Evolutionary conservation across 257 asterid genomes (phyloP).

Genomic region (Solanum phureja): DNA sequence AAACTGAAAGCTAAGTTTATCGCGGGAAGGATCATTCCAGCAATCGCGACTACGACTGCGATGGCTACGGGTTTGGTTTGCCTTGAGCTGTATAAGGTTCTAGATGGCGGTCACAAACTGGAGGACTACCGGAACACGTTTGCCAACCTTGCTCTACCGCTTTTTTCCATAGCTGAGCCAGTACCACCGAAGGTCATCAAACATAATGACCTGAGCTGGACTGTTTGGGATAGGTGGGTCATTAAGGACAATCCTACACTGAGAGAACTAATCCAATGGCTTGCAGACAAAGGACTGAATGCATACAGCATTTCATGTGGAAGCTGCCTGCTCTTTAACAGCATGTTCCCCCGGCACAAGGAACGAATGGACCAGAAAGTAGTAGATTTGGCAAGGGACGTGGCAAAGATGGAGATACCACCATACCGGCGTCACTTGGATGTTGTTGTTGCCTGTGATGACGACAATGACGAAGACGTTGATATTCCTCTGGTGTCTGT

Average conservation of each 20-base stretch:
- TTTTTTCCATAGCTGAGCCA: conserved; percentile 88
- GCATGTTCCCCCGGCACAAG: conserved; percentile 77
- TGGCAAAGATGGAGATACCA: conserved; percentile 76
- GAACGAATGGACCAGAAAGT: conserved; percentile 80
- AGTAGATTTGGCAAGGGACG: conserved; percentile 55
- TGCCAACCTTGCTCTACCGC: conserved; percentile 79
- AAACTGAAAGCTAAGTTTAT: conserved; percentile 84
- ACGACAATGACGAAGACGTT: conserved; percentile 74
- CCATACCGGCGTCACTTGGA: conserved; percentile 60
- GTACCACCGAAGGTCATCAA: conserved; percentile 60
- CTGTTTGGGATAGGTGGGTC: conserved; percentile 90
- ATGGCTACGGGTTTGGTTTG: conserved; percentile 92
- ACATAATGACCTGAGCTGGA: conserved; percentile 80
- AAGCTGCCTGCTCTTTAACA: conserved; percentile 64
- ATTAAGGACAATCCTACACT: conserved; percentile 53
- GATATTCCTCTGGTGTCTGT: conserved; percentile 78
- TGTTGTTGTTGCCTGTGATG: conserved; percentile 80
- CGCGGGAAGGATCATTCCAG: conserved; percentile 88
- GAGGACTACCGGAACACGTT: conserved; percentile 91
- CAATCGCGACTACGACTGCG: conserved; percentile 89
- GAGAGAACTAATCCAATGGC: conserved; percentile 68
- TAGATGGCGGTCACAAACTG: conserved; percentile 59
- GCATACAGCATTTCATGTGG: conserved; percentile 85
- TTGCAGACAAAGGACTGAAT: conserved; percentile 59
- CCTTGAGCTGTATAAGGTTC: conserved; percentile 81